Percentiles rank a stretch among this genome's conserved stretches.
phyloP scores from a whole-genome alignment of 2,329 filamentous ascomycete species.

The Paraconiothyrium brasiliense region DNA sequence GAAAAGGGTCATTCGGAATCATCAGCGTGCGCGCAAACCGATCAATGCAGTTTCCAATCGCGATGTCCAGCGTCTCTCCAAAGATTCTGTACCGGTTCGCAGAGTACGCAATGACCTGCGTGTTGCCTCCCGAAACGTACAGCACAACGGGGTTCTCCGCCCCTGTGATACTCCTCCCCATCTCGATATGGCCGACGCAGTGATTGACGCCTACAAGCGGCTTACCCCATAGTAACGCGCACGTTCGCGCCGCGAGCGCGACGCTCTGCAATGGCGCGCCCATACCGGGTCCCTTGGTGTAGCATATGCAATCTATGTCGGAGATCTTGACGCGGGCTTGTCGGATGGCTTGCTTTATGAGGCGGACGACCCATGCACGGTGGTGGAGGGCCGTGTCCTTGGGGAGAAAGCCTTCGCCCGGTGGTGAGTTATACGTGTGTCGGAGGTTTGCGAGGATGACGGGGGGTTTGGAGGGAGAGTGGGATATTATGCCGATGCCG shows the following conservation, averaged over 20 bases:
- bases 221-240: conserved; percentile 85
- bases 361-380: conserved; percentile 79
- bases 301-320: conserved; percentile 92
- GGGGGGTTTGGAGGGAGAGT: conserved; percentile 63
- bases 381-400: conserved; percentile 97
- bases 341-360: conserved; percentile 81
- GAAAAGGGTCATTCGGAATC: conserved; percentile 95
- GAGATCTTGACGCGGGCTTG: conserved; percentile 64
- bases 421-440: conserved; percentile 91
- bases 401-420: conserved; percentile 92
- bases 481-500: conserved; percentile 89
- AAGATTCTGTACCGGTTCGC: conserved; percentile 97
- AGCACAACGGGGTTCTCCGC: conserved; percentile 92
- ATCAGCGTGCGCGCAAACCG: conserved; percentile 89
- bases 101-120: conserved; percentile 96
- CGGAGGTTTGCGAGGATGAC: conserved; percentile 88
- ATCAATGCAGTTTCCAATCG: conserved; percentile 96
- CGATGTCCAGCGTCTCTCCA: conserved; percentile 96
- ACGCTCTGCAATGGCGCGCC: conserved; percentile 89
- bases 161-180: conserved; percentile 92
- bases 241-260: conserved; percentile 82
- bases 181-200: conserved; percentile 98
- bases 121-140: conserved; percentile 96
- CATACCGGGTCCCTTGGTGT: conserved; percentile 96
- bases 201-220: conserved; percentile 96